Evolutionary conservation across 805 yeast species (phyloP), one percentile per base, ranked within the genome.

Genomic region (Candida nemodendra): DNA sequence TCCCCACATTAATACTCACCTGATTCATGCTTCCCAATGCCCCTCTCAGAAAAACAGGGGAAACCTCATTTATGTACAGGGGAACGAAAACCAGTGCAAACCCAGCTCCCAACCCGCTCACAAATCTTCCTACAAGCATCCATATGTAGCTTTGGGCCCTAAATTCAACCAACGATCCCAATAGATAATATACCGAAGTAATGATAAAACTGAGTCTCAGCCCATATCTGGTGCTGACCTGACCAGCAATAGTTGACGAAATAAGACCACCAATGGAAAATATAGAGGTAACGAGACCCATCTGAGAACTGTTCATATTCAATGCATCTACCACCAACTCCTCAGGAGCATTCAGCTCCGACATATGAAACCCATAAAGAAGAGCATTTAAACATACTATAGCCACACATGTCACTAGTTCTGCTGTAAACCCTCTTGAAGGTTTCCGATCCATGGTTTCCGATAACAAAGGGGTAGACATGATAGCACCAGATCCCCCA

Each of bases 311-410:
- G 8, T 42, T 39, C 6, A 59, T 33, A 0, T 23, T 28, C 15
- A 59, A 27, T 4, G 46, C 41, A 8, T 21, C 7, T 29, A 49
- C 45, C 15, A 88, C 68, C 22, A 77, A 74, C 11, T 74, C 72
- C 40, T 84, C 84, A 0, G 97, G 96, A 5, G 96, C 95, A 63
- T 91, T 91, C 57, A 91, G 71, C 59, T 90, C 97, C 1, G 96
- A 83, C 83, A 91, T 81, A 59, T 93, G 98, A 59, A 85, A 88
- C 1, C 99, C 99, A 60, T 83, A 93, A 60, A 89, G 97, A 9
- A 90, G 67, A 2, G 95, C 78, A 2, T 90, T 89, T 17, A 88
- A 54, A 48, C 95, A 84, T 5, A 81, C 78, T 9, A 84, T 77
- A n/a, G n/a, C n/a, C n/a, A n/a, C n/a, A n/a, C n/a, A n/a, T n/a